Evolutionary conservation across 1,284 basidiomycete species (phyloP), one percentile per base, ranked within the genome.

Genomic region (Ustilago shanxiensis): DNA sequence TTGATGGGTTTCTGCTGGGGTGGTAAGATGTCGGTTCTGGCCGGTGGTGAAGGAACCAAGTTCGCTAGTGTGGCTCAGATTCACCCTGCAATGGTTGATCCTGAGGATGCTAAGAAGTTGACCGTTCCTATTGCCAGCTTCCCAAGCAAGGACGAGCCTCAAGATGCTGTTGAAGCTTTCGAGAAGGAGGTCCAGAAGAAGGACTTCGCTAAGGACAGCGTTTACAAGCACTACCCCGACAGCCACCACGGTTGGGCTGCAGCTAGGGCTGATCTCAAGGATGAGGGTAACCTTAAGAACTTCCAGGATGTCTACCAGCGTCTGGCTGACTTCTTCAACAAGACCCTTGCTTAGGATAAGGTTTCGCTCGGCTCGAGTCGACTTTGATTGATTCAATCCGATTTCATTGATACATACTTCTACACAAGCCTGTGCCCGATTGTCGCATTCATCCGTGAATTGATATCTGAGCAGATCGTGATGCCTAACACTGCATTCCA

Each of bases 171-270:
- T 5, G 88, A 89, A 5, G 89, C 89, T 86, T 90, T 90, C 62
- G 62, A 87, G 73, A 77, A 74, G 31, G 82, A 68, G 44, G 76
- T 91, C 33, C 82, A 90, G 49, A 65, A 72, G 58, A 69, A 77
- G 37, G 51, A 64, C 22, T 90, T 90, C 68, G 88, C 89, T 0
- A 85, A 86, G 56, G 89, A 90, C 85, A 89, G 88, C 82, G 89
- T 89, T 60, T 88, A 88, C 86, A 90, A 91, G 81, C 83, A 87
- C 64, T 92, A 90, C 82, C 41, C 63, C n/a, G 80, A 86, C 53
- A 64, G 70, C 60, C 59, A 66, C 83, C 91, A 92, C 82, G 91
- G 91, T 44, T 92, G 91, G 89, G 91, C 91, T 5, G 91, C 91
- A 9, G 92, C 92, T 3, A 89, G 92, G 54, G 91, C 89, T 1